Conservation (phyloP, 768 basidiomycete species). For the Macrocybe gigantea region DNA sequence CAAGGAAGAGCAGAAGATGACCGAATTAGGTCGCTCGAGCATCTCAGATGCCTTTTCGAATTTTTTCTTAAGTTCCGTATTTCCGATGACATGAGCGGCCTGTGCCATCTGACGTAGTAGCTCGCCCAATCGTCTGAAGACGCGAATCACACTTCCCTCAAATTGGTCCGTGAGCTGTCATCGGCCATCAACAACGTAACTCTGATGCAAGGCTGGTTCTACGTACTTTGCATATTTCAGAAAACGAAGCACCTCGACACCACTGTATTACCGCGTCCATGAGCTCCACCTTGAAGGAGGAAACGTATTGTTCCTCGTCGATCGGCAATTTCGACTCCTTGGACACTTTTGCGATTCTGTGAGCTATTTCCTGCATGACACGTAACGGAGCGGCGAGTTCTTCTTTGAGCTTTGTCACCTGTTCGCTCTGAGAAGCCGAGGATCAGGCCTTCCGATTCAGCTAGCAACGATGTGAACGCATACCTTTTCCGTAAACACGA, state of each 20-base stretch:
- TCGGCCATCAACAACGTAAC: background rate
- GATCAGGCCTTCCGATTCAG: background rate
- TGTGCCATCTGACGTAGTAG: conserved; percentile 93
- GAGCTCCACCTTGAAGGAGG: conserved; percentile 95
- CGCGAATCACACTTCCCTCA: conserved; percentile 94
- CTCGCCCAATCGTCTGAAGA: conserved; percentile 92
- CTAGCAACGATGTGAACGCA: background rate
- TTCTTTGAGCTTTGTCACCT: conserved; percentile 80
- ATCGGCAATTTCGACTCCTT: conserved; percentile 87
- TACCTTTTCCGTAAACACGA: conserved; percentile 97
- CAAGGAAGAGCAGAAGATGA: conserved; percentile 85
- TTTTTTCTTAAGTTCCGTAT: conserved; percentile 87
- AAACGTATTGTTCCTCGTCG: conserved; percentile 92
- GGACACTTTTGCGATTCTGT: conserved; percentile 95
- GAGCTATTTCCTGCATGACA: conserved; percentile 92
- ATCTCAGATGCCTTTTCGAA: conserved; percentile 89
- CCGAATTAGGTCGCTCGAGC: conserved; percentile 91
- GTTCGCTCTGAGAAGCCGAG: conserved; percentile 61
- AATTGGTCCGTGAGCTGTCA: conserved; percentile 91
- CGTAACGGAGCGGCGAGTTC: conserved; percentile 90
- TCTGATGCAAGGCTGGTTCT: background rate
- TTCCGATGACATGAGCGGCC: conserved; percentile 95
- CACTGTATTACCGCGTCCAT: conserved; percentile 98
- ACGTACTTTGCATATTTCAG: conserved; percentile 90
- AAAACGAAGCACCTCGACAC: conserved; percentile 97